These are phyloP conservation scores for Yamadazyma nakazawae DNA, from an alignment of 805 yeast genomes.

Conservation along the genomic window DNA sequence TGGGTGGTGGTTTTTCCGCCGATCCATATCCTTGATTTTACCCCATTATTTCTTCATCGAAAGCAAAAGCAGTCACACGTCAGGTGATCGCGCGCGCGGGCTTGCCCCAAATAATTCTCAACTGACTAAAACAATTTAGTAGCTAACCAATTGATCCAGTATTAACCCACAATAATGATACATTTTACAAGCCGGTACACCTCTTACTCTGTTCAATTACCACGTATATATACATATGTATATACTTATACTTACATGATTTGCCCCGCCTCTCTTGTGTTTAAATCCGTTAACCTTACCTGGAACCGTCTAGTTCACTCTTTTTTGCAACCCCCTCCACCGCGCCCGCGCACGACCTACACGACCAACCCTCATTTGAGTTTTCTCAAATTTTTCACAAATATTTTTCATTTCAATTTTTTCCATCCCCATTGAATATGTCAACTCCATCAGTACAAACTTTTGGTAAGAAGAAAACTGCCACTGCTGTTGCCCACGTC, in stretches of 20 bases:
- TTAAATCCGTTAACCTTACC: no score
- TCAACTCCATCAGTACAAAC: slow-evolving; percentile 91
- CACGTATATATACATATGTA: no score
- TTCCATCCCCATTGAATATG: slow-evolving; percentile 32
- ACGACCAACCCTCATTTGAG: neutral
- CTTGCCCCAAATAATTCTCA: neutral
- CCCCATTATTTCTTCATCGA: neutral
- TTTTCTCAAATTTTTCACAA: slow-evolving; percentile 8
- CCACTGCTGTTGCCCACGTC: slow-evolving; percentile 99
- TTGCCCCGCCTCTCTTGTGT: no score
- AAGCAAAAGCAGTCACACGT: slow-evolving; percentile 5
- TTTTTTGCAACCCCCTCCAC: neutral
- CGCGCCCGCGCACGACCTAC: slow-evolving; percentile 8
- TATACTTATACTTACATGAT: no score
- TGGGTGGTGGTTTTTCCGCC: no score
- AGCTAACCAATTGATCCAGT: no score
- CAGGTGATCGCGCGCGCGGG: slow-evolving; percentile 2
- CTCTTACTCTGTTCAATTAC: no score
- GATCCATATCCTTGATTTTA: neutral
- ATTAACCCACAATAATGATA: no score
- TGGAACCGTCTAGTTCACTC: no score
- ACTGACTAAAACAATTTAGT: no score
- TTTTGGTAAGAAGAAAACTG: slow-evolving; percentile 99
- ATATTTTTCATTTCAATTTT: slow-evolving; percentile 10
- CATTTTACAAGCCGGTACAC: no score